Base-by-base conservation (phyloP, 148 eudicot species). In the Heliamphora exappendiculata region DNA sequence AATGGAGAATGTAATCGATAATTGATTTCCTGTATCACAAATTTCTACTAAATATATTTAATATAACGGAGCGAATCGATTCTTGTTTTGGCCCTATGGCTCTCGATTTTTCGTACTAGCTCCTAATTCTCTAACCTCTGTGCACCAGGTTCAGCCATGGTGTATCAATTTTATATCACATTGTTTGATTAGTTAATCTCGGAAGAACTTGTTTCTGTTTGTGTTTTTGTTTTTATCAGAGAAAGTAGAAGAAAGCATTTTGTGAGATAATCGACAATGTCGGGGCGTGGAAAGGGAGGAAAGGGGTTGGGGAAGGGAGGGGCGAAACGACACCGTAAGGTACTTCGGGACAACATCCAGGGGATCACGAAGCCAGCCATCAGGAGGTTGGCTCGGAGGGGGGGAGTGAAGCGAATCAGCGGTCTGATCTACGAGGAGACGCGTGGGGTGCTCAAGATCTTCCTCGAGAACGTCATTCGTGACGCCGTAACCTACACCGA, bases 271-370 rank as follows among this genome's bases (percentile, higher is more conserved):
- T 26, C 24, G 44, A 67, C 72, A 81, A 87, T 87, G 89, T 87
- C 89, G 12, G 89, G 89, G 0, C 76, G 89, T 0, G 89, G 89
- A 0, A 87, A 87, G 86, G 89, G 89, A 44, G 89, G 89, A 29
- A 87, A 87, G 74, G 89, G 89, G 3, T 39, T 87, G 58, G 89
- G 89, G 44, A 87, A 87, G 83, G 89, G 76, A 39, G 75, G 75
- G 53, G 75, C 62, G 2, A 72, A 72, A 12, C 28, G 75, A 2
- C 75, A 72, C 62, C 28, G 75, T 2, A 72, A 72, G 62, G 75
- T 72, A 31, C 75, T 72, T 0, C 16, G 62, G 0, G 75, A 72
- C 31, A 72, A 72, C 75, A 72, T 72, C 44, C 62, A 72, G 63
- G 75, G 75, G 3, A 72, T 72, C 2, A 57, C 76, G 6, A 73